Evolutionary conservation across 257 asterid genomes (phyloP).

Genomic region (Scutellaria barbata): DNA sequence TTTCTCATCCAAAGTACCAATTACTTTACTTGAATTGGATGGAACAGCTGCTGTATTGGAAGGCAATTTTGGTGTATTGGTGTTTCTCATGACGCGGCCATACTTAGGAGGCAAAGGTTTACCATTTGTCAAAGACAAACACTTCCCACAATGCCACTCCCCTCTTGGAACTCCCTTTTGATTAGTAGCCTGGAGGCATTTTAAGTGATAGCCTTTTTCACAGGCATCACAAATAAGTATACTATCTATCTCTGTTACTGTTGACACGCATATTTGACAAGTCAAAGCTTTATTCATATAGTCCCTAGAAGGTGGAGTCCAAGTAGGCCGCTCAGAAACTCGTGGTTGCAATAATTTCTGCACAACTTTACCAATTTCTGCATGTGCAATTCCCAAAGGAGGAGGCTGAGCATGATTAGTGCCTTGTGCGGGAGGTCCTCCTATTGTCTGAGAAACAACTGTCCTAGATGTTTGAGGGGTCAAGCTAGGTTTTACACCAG

Average conservation of each 20-base stretch:
- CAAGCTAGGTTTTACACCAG: slow-evolving; percentile 56
- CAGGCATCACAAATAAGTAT: slow-evolving; percentile 93
- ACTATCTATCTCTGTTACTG: slow-evolving; percentile 64
- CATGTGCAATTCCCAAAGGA: slow-evolving; percentile 57
- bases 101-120: slow-evolving; percentile 95
- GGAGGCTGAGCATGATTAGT: slow-evolving; percentile 48
- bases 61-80: slow-evolving; percentile 53
- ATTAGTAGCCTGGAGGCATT: slow-evolving; percentile 72
- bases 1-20: slow-evolving; percentile 54
- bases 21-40: slow-evolving; percentile 51
- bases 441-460: slow-evolving; percentile 53
- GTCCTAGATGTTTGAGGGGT: slow-evolving; percentile 60
- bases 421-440: slow-evolving; percentile 61
- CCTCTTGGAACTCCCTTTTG: slow-evolving; percentile 75
- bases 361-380: slow-evolving; percentile 77
- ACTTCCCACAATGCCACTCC: slow-evolving; percentile 96
- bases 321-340: slow-evolving; percentile 58
- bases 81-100: slow-evolving; percentile 94
- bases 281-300: slow-evolving; percentile 80
- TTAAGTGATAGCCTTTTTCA: slow-evolving; percentile 93
- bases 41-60: slow-evolving; percentile 47
- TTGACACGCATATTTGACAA: slow-evolving; percentile 75
- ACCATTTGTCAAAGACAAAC: slow-evolving; percentile 83
- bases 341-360: slow-evolving; percentile 71
- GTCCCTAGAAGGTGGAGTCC: slow-evolving; percentile 94